Evolutionary conservation across 306 rosid genomes (phyloP), one percentile per base, ranked within the genome.

Genomic region (Vigna nakashimae): DNA sequence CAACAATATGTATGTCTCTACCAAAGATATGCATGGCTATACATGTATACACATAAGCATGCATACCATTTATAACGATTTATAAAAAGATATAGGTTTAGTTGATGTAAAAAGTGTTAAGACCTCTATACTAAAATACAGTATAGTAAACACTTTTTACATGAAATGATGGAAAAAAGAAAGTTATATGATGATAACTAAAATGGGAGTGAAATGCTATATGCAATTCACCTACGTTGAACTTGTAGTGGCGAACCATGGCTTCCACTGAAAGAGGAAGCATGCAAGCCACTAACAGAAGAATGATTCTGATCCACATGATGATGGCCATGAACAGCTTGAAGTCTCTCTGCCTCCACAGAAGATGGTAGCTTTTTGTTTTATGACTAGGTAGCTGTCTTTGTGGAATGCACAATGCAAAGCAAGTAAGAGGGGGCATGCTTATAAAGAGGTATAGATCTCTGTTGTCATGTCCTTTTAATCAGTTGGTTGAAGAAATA

Each of bases 221-320:
- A 38, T 7, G 34, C 13, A 34, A 58, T 78, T 69, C 63, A 74
- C 86, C 28, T 79, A 83, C 86, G 15, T 83, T 83, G 81, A 83
- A 83, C 80, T 83, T 83, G 74, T 83, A 83, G 70, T 83, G 86
- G 30, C 86, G 86, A 74, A 79, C 78, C 22, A 74, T 78, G 70
- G 70, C 86, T 79, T 83, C 86, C 2, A 45, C 77, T 5, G 83
- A 79, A 0, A 60, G 43, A 18, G 86, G 86, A 74, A 74, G 65
- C 42, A 79, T 2, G 69, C 83, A 79, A 68, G 74, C 56, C 0
- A 81, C 78, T 32, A 83, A 5, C 1, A 83, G 48, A 7, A 79
- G 30, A 4, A 68, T 22, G 57, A 73, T 18, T 30, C 48, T 60
- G 74, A 69, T 32, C 32, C 22, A 73, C 13, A 18, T 53, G 46